Conservation (phyloP, 2,329 filamentous ascomycete genomes). For the Ophiosphaerella korrae region DNA sequence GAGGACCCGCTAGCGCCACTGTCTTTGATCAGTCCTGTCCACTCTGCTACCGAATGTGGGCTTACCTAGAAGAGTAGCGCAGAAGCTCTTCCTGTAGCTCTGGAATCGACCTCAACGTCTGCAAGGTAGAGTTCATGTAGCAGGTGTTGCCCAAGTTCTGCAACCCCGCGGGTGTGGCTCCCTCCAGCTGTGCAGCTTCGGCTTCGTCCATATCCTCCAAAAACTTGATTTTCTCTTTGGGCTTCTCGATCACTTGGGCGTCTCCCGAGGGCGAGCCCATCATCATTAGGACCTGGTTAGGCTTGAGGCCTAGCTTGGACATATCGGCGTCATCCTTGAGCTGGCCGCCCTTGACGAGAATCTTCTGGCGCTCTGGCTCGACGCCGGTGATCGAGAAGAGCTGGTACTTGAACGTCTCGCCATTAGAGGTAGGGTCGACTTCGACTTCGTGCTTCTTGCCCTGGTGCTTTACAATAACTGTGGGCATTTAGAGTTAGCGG, state of each 20-base stretch:
- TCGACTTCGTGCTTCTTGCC: constrained; percentile 96
- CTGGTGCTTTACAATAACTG: constrained; percentile 91
- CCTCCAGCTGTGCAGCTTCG: constrained; percentile 80
- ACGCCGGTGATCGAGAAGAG: constrained; percentile 94
- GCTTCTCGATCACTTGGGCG: constrained; percentile 66
- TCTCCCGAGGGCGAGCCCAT: constrained; percentile 84
- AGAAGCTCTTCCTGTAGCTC: constrained; percentile 82
- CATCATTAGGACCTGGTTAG: constrained; percentile 90
- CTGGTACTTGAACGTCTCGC: constrained; percentile 94
- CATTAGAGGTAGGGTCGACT: constrained; percentile 79
- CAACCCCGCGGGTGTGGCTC: constrained; percentile 85
- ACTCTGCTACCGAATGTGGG: not conserved
- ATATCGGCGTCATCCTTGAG: constrained; percentile 94
- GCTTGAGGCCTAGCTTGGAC: constrained; percentile 81
- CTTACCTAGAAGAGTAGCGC: constrained; percentile 60
- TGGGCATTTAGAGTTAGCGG: constrained; percentile 26
- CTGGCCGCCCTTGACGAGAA: constrained; percentile 90
- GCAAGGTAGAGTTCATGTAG: constrained; percentile 97
- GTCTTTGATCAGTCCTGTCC: constrained; percentile 17
- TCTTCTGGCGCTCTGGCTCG: constrained; percentile 94
- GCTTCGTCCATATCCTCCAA: constrained; percentile 97
- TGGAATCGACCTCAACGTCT: constrained; percentile 84
- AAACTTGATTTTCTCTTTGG: constrained; percentile 83
- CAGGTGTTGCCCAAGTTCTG: constrained; percentile 96
- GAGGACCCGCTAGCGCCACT: constrained; percentile 37